Conservation (phyloP, 2,329 filamentous ascomycete genomes). For the Juglanconis oblonga region DNA sequence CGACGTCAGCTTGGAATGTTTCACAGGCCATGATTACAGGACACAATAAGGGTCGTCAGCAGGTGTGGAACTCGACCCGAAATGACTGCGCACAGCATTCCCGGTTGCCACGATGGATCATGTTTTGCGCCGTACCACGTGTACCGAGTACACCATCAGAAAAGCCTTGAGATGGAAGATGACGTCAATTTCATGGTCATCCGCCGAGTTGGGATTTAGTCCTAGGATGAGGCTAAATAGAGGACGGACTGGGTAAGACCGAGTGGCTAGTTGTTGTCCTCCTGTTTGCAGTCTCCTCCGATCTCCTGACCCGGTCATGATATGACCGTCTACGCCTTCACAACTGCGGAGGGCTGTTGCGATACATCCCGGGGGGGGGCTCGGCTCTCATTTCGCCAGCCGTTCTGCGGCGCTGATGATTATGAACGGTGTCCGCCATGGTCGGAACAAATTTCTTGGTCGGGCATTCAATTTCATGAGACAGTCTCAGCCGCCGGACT, state of each 20-base stretch:
- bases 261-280: neutral
- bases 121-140: neutral
- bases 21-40: neutral
- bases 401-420: neutral
- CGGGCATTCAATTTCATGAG: neutral
- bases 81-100: neutral
- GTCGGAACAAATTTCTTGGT: constrained; percentile 6
- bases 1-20: neutral
- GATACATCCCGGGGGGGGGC: neutral
- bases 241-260: too few relatives aligned
- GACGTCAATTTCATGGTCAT: constrained; percentile 1
- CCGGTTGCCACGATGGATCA: neutral
- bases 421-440: neutral
- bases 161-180: neutral
- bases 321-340: neutral
- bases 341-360: neutral
- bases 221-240: neutral
- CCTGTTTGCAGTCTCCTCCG: neutral
- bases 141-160: neutral
- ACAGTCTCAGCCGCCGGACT: constrained; percentile 27
- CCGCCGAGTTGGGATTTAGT: neutral
- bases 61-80: neutral
- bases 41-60: neutral
- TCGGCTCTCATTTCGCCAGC: neutral
- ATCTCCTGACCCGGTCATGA: neutral